Conservation (phyloP, 2,329 filamentous ascomycete genomes). For the Cladophialophora exuberans region DNA sequence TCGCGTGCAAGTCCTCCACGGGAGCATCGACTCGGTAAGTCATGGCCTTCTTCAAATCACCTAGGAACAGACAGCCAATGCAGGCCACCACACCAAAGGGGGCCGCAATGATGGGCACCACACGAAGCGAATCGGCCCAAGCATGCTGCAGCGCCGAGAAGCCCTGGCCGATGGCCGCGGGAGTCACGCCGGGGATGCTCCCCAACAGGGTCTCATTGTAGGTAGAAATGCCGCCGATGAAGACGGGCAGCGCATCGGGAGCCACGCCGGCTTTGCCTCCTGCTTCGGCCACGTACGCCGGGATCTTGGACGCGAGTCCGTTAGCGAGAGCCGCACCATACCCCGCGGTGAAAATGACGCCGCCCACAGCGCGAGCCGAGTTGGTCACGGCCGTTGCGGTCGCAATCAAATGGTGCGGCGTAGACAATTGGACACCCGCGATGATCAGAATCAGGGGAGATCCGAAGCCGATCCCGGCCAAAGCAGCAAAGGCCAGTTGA, state of each 20-base stretch:
- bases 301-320: constrained; percentile 6
- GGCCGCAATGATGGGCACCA: constrained; percentile 21
- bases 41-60: constrained; percentile 18
- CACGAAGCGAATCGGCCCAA: constrained; percentile 19
- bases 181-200: constrained; percentile 4
- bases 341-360: constrained; percentile 14
- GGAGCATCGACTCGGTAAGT: constrained; percentile 23
- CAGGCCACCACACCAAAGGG: constrained; percentile 12
- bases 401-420: constrained; percentile 19
- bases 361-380: constrained; percentile 17
- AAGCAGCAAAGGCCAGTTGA: constrained; percentile 4
- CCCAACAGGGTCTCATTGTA: neutral
- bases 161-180: neutral
- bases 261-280: constrained; percentile 10
- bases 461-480: constrained; percentile 18
- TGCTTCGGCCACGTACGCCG: constrained; percentile 17
- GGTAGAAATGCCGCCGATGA: neutral
- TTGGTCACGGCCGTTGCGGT: constrained; percentile 20
- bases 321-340: constrained; percentile 12
- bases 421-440: constrained; percentile 20
- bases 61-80: constrained; percentile 15
- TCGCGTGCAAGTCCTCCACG: constrained; percentile 21
- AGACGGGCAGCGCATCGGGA: constrained; percentile 5
- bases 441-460: constrained; percentile 17
- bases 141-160: constrained; percentile 15